phyloP scores from a whole-genome alignment of 345 rosid genomes.

The Aquilaria malaccensis region DNA sequence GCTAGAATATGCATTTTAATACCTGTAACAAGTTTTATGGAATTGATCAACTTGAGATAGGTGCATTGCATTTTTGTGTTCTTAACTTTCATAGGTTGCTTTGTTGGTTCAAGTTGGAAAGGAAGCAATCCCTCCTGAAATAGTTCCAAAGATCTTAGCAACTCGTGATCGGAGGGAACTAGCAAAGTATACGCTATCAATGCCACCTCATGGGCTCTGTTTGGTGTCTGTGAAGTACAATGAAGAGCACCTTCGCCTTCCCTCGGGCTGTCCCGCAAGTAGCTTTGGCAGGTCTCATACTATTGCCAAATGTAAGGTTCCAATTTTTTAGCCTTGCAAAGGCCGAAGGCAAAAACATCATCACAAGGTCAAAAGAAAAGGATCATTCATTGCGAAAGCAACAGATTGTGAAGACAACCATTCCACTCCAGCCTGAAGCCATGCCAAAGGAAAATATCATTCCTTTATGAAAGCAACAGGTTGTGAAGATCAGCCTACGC shows the following conservation, averaged over 20 bases:
- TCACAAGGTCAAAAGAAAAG: no score
- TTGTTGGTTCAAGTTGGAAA: constrained; percentile 78
- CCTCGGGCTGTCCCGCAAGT: constrained; percentile 41
- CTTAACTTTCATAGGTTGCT: constrained; percentile 49
- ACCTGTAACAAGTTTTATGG: background rate
- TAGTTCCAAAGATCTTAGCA: constrained; percentile 57
- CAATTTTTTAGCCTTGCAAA: constrained; percentile 19
- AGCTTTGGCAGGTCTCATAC: constrained; percentile 73
- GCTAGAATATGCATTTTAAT: no score
- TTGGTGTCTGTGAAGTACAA: constrained; percentile 57
- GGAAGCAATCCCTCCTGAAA: constrained; percentile 68
- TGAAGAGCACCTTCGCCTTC: constrained; percentile 60
- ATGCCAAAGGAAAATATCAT: no score
- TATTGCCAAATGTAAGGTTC: constrained; percentile 65
- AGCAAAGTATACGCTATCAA: constrained; percentile 57
- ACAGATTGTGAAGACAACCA: no score
- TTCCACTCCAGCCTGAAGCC: no score
- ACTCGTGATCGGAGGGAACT: constrained; percentile 69
- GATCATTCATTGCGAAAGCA: no score
- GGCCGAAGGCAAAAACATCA: no score
- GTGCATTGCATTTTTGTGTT: background rate
- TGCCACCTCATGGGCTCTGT: constrained; percentile 81
- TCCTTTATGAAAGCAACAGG: no score
- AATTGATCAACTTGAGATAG: no score
- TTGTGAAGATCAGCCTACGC: no score